Base-by-base conservation (phyloP, 192 early-diverging fungal species). In the Gonapodya prolifera region DNA sequence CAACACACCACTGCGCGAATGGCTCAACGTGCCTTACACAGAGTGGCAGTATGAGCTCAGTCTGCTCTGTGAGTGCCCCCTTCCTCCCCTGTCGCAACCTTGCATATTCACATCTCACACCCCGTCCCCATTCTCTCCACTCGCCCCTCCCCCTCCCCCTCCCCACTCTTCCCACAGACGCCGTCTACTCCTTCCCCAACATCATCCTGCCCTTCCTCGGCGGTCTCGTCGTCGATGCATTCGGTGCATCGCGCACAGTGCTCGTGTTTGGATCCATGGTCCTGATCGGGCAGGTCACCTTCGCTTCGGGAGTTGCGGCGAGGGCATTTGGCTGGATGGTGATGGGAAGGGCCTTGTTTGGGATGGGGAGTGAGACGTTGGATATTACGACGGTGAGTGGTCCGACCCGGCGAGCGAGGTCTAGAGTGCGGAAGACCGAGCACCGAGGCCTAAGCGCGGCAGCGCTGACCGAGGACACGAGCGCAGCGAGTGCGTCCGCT, bases 181-280 rank as follows among this genome's bases (percentile, higher is more conserved):
- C 86, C 0, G 69, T 85, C 18, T 90, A 90, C 80, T 87, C 88
- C 23, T 78, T 88, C 17, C 89, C 89, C 2, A 90, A 90, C 80
- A 86, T 87, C 34, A 76, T 89, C 77, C 83, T 89, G 0, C 89
- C 89, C 8, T 86, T 87, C 78, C 33, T 88, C 16, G 86, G 88
- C 2, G 89, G 89, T 8, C 80, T 81, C 13, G 77, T 86, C 8
- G 80, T 84, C 16, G 87, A 89, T 80, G 35, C 70, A 0, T 81
- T 83, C 36, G 89, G 87, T 0, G 36, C 83, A 34, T 61, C 45
- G 45, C 76, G 82, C 2, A 69, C 74, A 31, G 73, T 90, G 34
- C 35, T 89, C 69, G 36, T 81, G 23, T 33, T 75, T 23, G 78
- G 82, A 0, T 87, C 83, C 1, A 33, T 77, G n/a, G 23, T 88